Conservation (phyloP, 1,284 basidiomycete species). For the Austroboletus niveus region DNA sequence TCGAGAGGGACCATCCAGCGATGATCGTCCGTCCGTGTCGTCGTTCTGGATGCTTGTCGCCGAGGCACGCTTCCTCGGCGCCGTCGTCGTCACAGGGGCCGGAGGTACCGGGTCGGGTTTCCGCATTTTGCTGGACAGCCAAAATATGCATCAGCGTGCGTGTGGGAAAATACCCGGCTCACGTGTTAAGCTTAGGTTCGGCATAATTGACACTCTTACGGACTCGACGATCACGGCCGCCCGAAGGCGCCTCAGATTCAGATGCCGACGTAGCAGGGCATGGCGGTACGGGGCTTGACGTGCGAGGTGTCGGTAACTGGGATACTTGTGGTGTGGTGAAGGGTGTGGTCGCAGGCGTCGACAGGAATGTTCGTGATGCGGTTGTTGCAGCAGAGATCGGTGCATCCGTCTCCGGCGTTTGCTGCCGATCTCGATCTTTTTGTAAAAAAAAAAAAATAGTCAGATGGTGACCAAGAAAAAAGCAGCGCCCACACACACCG, state of each 20-base stretch:
- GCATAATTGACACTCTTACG: conserved; percentile 86
- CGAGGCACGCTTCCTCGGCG: conserved; percentile 33
- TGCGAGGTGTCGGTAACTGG: conserved; percentile 43
- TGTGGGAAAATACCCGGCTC: conserved; percentile 34
- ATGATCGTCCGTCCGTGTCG: conserved; percentile 29
- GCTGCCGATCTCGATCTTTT: conserved; percentile 41
- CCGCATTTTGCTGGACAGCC: conserved; percentile 75
- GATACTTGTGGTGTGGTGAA: conserved; percentile 31
- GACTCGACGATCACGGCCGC: conserved; percentile 64
- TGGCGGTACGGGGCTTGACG: conserved; percentile 48
- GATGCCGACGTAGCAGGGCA: conserved; percentile 32
- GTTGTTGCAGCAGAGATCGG: conserved; percentile 32
- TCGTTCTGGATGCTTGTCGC: conserved; percentile 24
- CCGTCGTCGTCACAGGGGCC: conserved; percentile 26
- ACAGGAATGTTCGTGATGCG: conserved; percentile 40
- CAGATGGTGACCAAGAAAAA: conserved; percentile 1
- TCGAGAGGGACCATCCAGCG: conserved; percentile 19
- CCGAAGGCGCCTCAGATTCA: conserved; percentile 35
- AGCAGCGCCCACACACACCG: conserved; percentile 25
- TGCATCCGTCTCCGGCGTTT: conserved; percentile 39
- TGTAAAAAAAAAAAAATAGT: conserved; percentile 9
- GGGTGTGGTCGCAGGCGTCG: conserved; percentile 44
- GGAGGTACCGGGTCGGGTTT: conserved; percentile 66
- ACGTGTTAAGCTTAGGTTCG: conserved; percentile 89
- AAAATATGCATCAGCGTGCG: conserved; percentile 10